Percentiles rank a stretch among this genome's conserved stretches.
Evolutionary conservation across 2,329 filamentous ascomycete species (phyloP).

Genomic region (Fusarium burgessii): DNA sequence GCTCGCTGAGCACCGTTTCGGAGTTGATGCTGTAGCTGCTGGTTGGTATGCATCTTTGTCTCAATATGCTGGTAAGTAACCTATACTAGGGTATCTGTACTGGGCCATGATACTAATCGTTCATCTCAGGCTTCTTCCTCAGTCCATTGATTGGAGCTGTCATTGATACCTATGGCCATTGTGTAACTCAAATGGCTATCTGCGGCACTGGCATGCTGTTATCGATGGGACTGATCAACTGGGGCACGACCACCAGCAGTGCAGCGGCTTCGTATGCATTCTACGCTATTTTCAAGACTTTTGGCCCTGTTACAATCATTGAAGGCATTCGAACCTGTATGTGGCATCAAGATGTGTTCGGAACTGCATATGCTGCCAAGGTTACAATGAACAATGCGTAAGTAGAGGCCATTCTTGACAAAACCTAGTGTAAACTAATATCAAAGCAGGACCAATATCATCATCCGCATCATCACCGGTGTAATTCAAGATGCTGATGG

Average conservation of each 20-base stretch:
- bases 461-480: not conserved
- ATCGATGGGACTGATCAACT: not conserved
- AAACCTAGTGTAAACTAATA: not conserved
- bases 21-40: not conserved
- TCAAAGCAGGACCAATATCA: fast-evolving
- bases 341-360: not conserved
- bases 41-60: not conserved
- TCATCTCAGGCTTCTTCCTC: not conserved
- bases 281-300: not conserved
- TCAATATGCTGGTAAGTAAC: not conserved
- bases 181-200: not conserved
- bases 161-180: not conserved
- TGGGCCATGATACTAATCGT: not conserved
- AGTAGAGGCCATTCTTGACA: fast-evolving
- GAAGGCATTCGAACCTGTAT: not conserved
- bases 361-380: not conserved
- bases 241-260: not conserved
- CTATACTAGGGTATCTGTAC: no score
- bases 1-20: not conserved
- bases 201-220: not conserved
- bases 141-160: not conserved
- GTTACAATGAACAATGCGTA: not conserved
- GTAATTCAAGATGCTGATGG: not conserved
- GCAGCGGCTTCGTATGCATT: not conserved
- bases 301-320: not conserved